A percentile compares a stretch with the other conserved stretches of the same genome.
phyloP scores from a whole-genome alignment of 1,284 basidiomycete genomes.

The Cutaneotrichosporon cavernicola region DNA sequence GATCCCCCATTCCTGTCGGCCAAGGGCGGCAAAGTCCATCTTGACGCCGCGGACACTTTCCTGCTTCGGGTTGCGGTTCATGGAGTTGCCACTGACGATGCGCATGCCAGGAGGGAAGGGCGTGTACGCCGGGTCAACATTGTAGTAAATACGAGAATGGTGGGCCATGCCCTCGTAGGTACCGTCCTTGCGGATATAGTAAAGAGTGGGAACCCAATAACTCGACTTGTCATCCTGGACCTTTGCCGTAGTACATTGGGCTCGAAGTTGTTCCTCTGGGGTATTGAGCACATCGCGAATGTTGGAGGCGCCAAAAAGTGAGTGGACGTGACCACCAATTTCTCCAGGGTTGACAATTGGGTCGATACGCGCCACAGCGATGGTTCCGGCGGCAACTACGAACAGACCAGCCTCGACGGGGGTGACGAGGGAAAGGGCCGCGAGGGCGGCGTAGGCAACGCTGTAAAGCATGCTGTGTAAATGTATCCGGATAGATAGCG shows the following conservation, averaged over 20 bases:
- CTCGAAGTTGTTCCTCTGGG: slow-evolving; percentile 29
- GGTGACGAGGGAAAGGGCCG: background rate
- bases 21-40: slow-evolving; percentile 44
- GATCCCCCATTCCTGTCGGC: slow-evolving; percentile 53
- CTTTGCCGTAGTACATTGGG: slow-evolving; percentile 36
- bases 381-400: background rate
- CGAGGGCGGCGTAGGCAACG: background rate
- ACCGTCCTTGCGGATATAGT: slow-evolving; percentile 47
- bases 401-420: background rate
- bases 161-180: slow-evolving; percentile 36
- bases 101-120: slow-evolving; percentile 54
- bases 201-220: slow-evolving; percentile 56
- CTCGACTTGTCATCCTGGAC: slow-evolving; percentile 53
- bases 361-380: slow-evolving; percentile 38
- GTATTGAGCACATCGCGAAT: slow-evolving; percentile 35
- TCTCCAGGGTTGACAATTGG: slow-evolving; percentile 49
- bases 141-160: slow-evolving; percentile 46
- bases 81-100: slow-evolving; percentile 50
- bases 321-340: slow-evolving; percentile 49
- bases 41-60: background rate
- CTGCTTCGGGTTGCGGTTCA: background rate
- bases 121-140: background rate
- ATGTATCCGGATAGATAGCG: background rate
- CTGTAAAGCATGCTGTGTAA: background rate
- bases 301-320: slow-evolving; percentile 47